Evolutionary conservation across 148 eudicot species (phyloP), one percentile per base, ranked within the genome.

Genomic region (Chenopodium album): DNA sequence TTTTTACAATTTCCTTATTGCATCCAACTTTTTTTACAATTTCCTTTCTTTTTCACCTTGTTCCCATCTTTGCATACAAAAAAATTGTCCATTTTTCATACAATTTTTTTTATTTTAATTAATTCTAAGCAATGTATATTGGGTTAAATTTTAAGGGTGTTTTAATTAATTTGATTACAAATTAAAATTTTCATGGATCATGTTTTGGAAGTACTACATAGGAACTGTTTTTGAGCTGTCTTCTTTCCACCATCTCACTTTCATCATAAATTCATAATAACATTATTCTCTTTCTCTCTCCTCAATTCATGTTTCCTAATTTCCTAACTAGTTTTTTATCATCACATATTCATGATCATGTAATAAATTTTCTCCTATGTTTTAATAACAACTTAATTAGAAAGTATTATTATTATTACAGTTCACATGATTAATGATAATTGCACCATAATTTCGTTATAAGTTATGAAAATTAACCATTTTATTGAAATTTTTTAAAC

Each of bases 211-310:
- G 71, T 65, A 64, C 19, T 20, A 68, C 74, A 31, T 48, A 7
- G 10, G 46, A 73, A 73, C 31, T 72, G 70, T 71, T 71, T 56
- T 77, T 77, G 47, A 76, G 80, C 76, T 76, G 80, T 82, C 80
- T 82, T 77, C 47, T 44, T 71, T 31, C 23, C 9, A 54, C 29
- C 46, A 46, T 31, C 34, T 47, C 76, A 70, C 20, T 26, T 50
- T 68, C 81, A 68, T 52, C 44, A n/a, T 46, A 10, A 48, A 48
- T 12, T 41, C 52, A 48, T 2, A 17, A 78, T 65, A 32, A 41
- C 52, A 60, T 34, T n/a, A 41, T 72, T 73, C 83, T 74, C 74
- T 66, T 32, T 63, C 48, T 68, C 26, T 75, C 48, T 68, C 79
- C 47, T 31, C n/a, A 47, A 22, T 76, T 72, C 46, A 3, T 76